Conservation (phyloP, 495 filamentous ascomycete species). For the Cercophora newfieldiana region DNA sequence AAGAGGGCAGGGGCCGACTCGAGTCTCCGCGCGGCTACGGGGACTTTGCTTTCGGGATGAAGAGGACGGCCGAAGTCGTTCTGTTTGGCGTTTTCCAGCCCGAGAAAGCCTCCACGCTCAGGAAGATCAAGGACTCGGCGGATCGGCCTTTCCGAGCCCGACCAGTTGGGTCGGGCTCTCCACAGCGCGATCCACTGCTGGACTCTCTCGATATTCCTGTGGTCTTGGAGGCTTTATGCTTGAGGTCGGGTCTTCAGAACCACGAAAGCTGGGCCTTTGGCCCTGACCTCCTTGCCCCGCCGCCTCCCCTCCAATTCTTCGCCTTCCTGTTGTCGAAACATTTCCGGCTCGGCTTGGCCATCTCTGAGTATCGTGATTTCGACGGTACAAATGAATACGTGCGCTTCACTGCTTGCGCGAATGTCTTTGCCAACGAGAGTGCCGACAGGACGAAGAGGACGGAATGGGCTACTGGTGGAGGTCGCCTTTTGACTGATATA, state of each 20-base stretch:
- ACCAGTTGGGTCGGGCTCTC: background rate
- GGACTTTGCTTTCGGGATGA: background rate
- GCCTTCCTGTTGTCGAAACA: background rate
- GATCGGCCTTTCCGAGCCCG: background rate
- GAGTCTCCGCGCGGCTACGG: background rate
- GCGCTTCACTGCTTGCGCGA: background rate
- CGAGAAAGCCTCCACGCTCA: background rate
- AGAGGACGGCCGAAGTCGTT: background rate
- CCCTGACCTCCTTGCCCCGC: background rate
- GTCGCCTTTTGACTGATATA: too few relatives aligned
- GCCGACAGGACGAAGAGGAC: too few relatives aligned
- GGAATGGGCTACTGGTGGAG: too few relatives aligned
- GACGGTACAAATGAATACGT: background rate
- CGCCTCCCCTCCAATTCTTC: background rate
- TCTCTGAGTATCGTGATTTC: background rate
- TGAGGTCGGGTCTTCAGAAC: background rate
- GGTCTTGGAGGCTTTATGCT: background rate
- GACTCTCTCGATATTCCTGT: background rate
- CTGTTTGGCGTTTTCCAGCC: background rate
- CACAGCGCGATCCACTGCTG: background rate
- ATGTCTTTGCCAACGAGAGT: background rate
- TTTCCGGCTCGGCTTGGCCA: background rate
- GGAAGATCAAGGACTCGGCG: background rate
- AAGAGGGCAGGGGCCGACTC: background rate
- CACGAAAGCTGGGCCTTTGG: background rate